Base-by-base conservation (phyloP, 768 basidiomycete genomes). In the Guyanaporus albipodus region DNA sequence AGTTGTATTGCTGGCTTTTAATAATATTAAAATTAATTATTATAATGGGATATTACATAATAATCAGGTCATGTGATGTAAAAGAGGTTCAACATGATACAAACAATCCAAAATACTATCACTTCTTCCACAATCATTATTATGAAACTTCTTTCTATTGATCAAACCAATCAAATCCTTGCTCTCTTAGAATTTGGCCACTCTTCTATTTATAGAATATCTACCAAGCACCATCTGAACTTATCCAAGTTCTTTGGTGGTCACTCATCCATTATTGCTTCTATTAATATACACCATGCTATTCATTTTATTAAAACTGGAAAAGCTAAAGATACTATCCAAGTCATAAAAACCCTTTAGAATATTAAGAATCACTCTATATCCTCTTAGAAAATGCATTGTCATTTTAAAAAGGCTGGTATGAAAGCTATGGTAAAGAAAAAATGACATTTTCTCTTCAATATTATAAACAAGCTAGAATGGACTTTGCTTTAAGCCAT, bases 141-240 rank as follows among this genome's bases (percentile, higher is more conserved):
- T 24, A 46, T 46, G 24, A 47, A 47, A 41, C 29, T 38, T 4
- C 36, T 44, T 2, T 44, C 28, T 17, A 17, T n/a, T 44, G 21
- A 18, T 12, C 21, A 36, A 32, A 38, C 14, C 12, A 39, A 39
- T 7, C 31, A 46, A 27, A 27, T 46, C 15, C 8, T 46, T 32
- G 2, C 15, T 29, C 17, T 43, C 8, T 35, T 43, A 22, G 31
- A 42, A 24, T 33, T 26, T 11, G 32, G 9, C 22, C 47, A 48
- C 26, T 47, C 46, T 7, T 41, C 46, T 9, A 41, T 47, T 22
- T 27, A 34, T 18, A 11, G 6, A 8, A 21, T 47, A 18, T 4
- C 4, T 17, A 10, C 47, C 3, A 22, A 49, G 38, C 42, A 11
- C 8, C 11, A 11, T 44, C 24, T 42, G 0, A 22, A 33, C 48